phyloP scores from a whole-genome alignment of 2,329 filamentous ascomycete genomes.

The Monosporascus sp. region DNA sequence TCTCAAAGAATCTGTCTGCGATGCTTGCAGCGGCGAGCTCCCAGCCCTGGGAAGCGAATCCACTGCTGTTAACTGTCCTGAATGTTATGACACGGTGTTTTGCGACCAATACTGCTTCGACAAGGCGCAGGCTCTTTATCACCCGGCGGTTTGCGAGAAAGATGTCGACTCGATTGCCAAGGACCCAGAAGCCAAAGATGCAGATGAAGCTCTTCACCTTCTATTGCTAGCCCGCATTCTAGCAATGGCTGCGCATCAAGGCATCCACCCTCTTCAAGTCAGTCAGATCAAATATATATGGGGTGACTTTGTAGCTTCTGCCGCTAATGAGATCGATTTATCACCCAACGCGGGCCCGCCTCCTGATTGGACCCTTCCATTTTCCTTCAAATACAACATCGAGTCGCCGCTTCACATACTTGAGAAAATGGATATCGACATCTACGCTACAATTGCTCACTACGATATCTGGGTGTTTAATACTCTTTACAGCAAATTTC shows the following conservation, averaged over 20 bases:
- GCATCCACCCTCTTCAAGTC: conserved; percentile 58
- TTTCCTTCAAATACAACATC: conserved; percentile 72
- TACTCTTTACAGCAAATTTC: conserved; percentile 87
- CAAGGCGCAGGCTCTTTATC: conserved; percentile 54
- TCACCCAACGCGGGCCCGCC: conserved; percentile 51
- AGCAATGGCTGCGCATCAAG: conserved; percentile 58
- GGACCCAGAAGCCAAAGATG: conserved; percentile 54
- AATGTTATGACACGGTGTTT: conserved; percentile 62
- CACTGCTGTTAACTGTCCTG: conserved; percentile 49
- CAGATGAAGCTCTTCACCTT: conserved; percentile 57
- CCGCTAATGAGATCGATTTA: conserved; percentile 48
- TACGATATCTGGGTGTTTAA: conserved; percentile 84
- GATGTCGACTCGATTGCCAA: conserved; percentile 62
- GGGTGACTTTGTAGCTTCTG: conserved; percentile 57
- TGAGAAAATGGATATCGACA: conserved; percentile 79
- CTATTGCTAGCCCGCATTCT: conserved; percentile 57
- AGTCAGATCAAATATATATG: conserved; percentile 63
- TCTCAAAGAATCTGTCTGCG: conserved; percentile 80
- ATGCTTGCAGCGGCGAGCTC: conserved; percentile 76
- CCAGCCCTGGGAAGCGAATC: conserved; percentile 50
- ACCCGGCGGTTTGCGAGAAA: conserved; percentile 61
- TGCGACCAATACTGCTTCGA: conserved; percentile 56
- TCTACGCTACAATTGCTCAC: conserved; percentile 52
- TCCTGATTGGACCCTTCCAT: conserved; percentile 65
- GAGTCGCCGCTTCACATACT: conserved; percentile 70